Percentiles rank a stretch among this genome's conserved stretches.
phyloP scores from a whole-genome alignment of 768 basidiomycete species.

The Tricholoma bakamatsutake region DNA sequence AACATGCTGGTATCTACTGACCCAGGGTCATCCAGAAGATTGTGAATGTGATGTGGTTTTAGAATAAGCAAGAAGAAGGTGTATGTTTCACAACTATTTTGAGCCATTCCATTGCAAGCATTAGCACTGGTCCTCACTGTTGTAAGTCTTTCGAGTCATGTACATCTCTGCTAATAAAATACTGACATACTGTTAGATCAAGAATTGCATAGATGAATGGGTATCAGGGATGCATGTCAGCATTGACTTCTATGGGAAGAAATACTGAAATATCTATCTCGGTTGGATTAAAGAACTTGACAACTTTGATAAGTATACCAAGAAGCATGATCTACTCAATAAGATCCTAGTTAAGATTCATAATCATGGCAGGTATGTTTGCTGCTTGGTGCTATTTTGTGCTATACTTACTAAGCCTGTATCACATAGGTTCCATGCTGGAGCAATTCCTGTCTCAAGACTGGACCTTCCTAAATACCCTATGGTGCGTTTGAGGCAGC shows the following conservation, averaged over 20 bases:
- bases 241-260: no score
- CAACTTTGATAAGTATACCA: background rate
- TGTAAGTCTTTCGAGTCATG: background rate
- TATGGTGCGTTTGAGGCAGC: conserved; percentile 5
- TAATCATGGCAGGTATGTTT: background rate
- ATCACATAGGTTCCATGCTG: conserved; percentile 2
- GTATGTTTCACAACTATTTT: no score
- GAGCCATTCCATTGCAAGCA: no score
- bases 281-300: no score
- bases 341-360: background rate
- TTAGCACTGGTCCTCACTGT: background rate
- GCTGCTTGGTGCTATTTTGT: no score
- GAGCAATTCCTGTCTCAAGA: background rate
- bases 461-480: background rate
- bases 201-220: no score
- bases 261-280: no score
- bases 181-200: background rate
- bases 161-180: no score
- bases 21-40: background rate
- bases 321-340: background rate
- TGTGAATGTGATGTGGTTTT: no score
- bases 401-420: background rate
- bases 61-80: no score
- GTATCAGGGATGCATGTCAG: no score
- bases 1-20: background rate